Base-by-base conservation (phyloP, 176 grass and related monocot genomes). In the Melocanna baccifera region DNA sequence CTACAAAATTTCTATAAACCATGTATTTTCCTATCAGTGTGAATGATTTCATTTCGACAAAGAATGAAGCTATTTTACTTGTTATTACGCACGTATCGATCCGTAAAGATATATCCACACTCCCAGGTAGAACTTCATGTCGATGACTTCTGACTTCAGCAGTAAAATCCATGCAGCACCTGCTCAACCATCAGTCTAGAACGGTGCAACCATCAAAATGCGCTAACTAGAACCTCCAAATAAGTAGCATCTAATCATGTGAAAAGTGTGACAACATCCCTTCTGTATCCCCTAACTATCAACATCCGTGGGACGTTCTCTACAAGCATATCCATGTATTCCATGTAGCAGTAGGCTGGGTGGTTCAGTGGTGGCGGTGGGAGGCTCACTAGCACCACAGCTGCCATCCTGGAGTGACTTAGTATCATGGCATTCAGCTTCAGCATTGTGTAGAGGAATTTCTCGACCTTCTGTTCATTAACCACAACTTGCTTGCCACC, bases 261-360 rank as follows among this genome's bases (percentile, higher is more conserved):
- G 75, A 98, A 98, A 34, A 98, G 59, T 2, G 96, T 98, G 61
- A 98, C 96, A 3, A 98, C 96, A 83, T 98, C 93, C 86, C 83
- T 91, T 80, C 87, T 93, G 37, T 98, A 98, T 14, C 96, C 96
- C 71, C 93, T 93, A 76, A 98, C 96, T 61, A 98, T 98, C 56
- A 98, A 65, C 77, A 98, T 95, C 18, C 96, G 89, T 0, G 92
- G 91, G 39, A 98, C 86, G 59, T 95, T 98, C 30, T 93, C 85
- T 3, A 98, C 91, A 18, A 98, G 84, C 47, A 98, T 66, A 85
- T 98, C 96, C 89, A 98, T 92, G 65, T 98, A 98, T 50, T 98
- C 96, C 96, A 98, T 98, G 76, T 95, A 98, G 51, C 85, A 98
- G 79, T 95, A 98, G 1, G 96, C 87, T 0, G 89, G 92, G 67